Evolutionary conservation across 2,329 filamentous ascomycete species (phyloP).

Genomic region (Pseudogymnoascus destructans): DNA sequence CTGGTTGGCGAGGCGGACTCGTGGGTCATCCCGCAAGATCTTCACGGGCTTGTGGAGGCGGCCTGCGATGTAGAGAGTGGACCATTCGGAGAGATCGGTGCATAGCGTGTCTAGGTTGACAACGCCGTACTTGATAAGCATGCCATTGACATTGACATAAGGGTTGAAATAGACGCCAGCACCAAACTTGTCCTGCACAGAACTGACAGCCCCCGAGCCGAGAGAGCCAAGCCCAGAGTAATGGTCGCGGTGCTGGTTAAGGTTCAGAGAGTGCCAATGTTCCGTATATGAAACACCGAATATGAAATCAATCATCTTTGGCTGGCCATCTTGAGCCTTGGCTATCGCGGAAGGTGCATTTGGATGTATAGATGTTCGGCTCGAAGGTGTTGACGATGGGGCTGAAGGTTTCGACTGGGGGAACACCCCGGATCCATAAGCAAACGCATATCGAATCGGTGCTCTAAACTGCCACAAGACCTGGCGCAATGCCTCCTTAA

Average conservation of each 20-base stretch:
- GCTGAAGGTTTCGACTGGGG: slow-evolving; percentile 50
- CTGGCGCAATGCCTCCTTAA: slow-evolving; percentile 78
- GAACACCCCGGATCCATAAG: slow-evolving; percentile 94
- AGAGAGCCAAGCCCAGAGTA: slow-evolving; percentile 77
- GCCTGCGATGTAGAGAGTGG: slow-evolving; percentile 90
- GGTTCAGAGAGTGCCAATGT: slow-evolving; percentile 92
- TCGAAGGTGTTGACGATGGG: slow-evolving; percentile 36
- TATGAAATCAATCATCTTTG: slow-evolving; percentile 98
- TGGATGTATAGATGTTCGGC: slow-evolving; percentile 56
- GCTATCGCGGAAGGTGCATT: slow-evolving; percentile 68
- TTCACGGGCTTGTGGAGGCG: slow-evolving; percentile 96
- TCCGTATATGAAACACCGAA: slow-evolving; percentile 90
- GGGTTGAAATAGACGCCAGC: slow-evolving; percentile 98
- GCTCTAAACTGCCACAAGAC: slow-evolving; percentile 86
- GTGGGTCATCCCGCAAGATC: slow-evolving; percentile 86
- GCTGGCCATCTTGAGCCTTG: slow-evolving; percentile 72
- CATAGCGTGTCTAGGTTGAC: slow-evolving; percentile 87
- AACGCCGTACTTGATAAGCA: slow-evolving; percentile 94
- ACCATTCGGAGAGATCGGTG: slow-evolving; percentile 76
- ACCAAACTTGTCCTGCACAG: slow-evolving; percentile 75
- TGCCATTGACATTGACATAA: slow-evolving; percentile 86
- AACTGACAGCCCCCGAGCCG: slow-evolving; percentile 73
- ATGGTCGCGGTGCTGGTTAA: slow-evolving; percentile 77
- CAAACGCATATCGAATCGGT: slow-evolving; percentile 91
- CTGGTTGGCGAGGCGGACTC: slow-evolving; percentile 86